These are phyloP conservation scores for Chrysophaeum taylorii DNA, from an alignment of 352 stramenopile species.

Conservation along the genomic window DNA sequence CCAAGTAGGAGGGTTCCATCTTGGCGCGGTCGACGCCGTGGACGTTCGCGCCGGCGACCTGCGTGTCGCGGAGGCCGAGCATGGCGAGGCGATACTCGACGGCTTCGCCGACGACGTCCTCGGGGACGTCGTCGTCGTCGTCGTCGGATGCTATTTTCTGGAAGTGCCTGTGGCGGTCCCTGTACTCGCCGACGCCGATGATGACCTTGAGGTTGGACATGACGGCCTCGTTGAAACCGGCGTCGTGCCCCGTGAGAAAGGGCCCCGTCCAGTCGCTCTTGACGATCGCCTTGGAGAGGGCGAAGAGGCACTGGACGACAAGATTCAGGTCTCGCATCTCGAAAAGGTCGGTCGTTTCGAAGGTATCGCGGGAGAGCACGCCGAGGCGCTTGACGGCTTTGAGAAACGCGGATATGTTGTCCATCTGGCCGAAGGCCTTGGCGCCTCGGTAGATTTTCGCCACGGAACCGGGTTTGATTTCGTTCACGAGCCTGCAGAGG, in stretches of 20 bases:
- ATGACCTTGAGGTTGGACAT: background rate
- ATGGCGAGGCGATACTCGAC: background rate
- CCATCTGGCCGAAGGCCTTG: constrained; percentile 75
- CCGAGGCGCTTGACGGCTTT: constrained; percentile 61
- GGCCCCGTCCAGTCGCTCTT: constrained; percentile 62
- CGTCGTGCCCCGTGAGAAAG: constrained; percentile 17
- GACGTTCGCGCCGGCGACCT: background rate
- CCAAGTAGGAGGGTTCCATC: background rate
- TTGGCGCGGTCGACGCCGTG: background rate
- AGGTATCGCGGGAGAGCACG: constrained; percentile 70
- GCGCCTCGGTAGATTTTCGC: constrained; percentile 55
- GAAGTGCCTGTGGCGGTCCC: background rate
- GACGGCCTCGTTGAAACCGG: background rate
- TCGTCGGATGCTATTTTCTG: background rate
- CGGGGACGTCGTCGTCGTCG: background rate
- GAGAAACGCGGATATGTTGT: constrained; percentile 72
- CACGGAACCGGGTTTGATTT: constrained; percentile 53
- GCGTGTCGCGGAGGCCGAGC: constrained; percentile 5
- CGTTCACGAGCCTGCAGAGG: constrained; percentile 57
- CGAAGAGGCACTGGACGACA: constrained; percentile 19
- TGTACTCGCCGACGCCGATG: constrained; percentile 3
- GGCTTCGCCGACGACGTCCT: background rate
- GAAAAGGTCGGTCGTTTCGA: constrained; percentile 73
- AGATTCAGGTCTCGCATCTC: constrained; percentile 63
- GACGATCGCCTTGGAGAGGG: constrained; percentile 46